These are phyloP conservation scores for Rhodotorula sp. DNA, from an alignment of 1,284 basidiomycete genomes.

Conservation along the genomic window DNA sequence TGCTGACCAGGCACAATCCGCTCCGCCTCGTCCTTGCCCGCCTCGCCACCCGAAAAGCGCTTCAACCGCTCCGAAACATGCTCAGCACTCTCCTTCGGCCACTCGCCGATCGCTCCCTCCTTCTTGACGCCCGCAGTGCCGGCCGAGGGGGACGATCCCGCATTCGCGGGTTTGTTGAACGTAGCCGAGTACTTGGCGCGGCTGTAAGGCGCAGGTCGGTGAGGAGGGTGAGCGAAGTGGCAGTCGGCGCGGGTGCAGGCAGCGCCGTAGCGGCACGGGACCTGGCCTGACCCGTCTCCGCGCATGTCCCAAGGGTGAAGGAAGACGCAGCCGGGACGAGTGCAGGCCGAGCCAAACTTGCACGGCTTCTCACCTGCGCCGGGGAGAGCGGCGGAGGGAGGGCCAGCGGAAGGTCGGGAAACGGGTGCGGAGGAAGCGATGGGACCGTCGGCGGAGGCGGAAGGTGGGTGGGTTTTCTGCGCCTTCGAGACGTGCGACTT, in stretches of 20 bases:
- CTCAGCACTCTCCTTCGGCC: constrained; percentile 35
- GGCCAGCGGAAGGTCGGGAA: neutral
- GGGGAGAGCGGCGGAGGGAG: constrained; percentile 6
- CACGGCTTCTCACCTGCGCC: constrained; percentile 57
- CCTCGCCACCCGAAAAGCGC: constrained; percentile 29
- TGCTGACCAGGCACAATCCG: constrained; percentile 32
- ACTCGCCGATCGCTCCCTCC: constrained; percentile 26
- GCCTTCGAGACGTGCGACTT: constrained; percentile 43
- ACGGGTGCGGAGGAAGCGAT: neutral
- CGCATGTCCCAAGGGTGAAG: constrained; percentile 58
- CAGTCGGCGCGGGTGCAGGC: constrained; percentile 67
- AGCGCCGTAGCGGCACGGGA: constrained; percentile 67
- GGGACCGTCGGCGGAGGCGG: constrained; percentile 2
- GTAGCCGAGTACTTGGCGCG: constrained; percentile 28
- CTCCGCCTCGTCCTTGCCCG: constrained; percentile 20
- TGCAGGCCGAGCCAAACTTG: constrained; percentile 69
- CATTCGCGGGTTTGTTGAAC: constrained; percentile 17
- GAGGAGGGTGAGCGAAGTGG: constrained; percentile 73
- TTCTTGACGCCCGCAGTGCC: constrained; percentile 12
- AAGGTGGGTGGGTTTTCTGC: constrained; percentile 34
- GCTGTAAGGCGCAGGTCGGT: constrained; percentile 51
- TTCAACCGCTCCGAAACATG: constrained; percentile 41
- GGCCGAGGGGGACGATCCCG: neutral
- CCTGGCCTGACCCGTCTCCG: constrained; percentile 22
- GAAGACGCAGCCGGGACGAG: constrained; percentile 69